These are phyloP conservation scores for Chondrostereum purpureum DNA, from an alignment of 1,284 basidiomycete species.

Conservation along the genomic window DNA sequence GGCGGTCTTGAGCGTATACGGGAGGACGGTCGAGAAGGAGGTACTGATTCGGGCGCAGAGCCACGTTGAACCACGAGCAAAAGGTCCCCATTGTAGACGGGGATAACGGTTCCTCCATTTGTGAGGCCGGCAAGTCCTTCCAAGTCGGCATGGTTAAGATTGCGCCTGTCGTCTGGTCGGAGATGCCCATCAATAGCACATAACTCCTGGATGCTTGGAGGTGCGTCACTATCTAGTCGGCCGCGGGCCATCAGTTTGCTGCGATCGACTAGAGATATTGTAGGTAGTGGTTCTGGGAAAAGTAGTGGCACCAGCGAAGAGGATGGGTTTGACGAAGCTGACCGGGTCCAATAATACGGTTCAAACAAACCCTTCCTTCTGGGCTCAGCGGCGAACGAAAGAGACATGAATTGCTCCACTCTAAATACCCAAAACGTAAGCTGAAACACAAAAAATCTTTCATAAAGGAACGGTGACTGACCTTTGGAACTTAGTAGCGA, in stretches of 20 bases:
- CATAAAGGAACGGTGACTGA: conserved; percentile 31
- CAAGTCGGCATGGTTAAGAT: conserved; percentile 23
- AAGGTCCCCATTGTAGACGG: conserved; percentile 68
- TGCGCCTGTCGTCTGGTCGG: conserved; percentile 24
- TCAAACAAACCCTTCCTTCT: conserved; percentile 65
- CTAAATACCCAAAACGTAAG: conserved; percentile 27
- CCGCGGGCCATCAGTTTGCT: conserved; percentile 52
- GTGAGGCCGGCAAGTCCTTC: conserved; percentile 39
- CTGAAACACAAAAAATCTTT: conserved; percentile 9
- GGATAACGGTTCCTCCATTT: conserved; percentile 61
- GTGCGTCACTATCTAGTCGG: conserved; percentile 57
- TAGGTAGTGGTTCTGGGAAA: conserved; percentile 68
- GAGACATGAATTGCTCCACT: conserved; percentile 71
- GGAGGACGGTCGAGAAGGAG: conserved; percentile 52
- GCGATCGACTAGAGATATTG: conserved; percentile 61
- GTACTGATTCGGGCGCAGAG: conserved; percentile 31
- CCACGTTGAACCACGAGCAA: conserved; percentile 57
- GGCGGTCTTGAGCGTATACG: conserved; percentile 56
- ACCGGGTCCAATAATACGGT: conserved; percentile 62
- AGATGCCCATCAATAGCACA: conserved; percentile 34
- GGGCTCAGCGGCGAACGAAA: conserved; percentile 71
- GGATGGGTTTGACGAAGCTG: conserved; percentile 28
- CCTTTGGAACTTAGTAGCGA: conserved; percentile 59
- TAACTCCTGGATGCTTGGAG: conserved; percentile 46
- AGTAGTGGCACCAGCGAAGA: conserved; percentile 60